Percentiles rank a stretch among this genome's conserved stretches.
These are phyloP conservation scores for Ganoderma sinense DNA, from an alignment of 1,284 basidiomycete species.

Conservation along the genomic window DNA sequence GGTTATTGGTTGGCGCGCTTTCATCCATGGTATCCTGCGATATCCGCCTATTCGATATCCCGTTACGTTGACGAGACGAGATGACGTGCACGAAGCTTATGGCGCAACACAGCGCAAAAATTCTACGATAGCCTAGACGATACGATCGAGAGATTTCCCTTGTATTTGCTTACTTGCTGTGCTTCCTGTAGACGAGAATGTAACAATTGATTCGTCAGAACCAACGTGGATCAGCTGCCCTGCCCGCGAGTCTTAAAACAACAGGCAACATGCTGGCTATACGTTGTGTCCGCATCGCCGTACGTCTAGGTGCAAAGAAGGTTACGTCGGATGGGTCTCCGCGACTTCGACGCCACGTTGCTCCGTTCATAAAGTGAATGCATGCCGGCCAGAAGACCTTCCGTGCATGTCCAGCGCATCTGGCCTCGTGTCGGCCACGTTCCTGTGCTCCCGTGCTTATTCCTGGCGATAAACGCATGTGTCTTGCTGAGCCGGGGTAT, in stretches of 20 bases:
- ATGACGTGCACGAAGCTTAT: not conserved
- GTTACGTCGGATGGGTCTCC: not conserved
- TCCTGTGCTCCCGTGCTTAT: not conserved
- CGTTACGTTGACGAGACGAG: conserved; percentile 9
- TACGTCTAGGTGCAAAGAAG: not conserved
- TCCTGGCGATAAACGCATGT: conserved; percentile 25
- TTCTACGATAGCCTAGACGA: conserved; percentile 3
- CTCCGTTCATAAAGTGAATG: not conserved
- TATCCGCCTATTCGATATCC: not conserved
- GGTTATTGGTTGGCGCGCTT: not conserved
- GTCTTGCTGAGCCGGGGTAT: conserved; percentile 12
- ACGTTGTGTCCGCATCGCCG: not conserved
- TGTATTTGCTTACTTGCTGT: conserved; percentile 3
- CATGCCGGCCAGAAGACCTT: not conserved
- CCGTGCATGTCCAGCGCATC: not conserved
- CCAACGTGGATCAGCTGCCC: conserved; percentile 8
- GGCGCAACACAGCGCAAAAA: not conserved
- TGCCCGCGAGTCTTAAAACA: too few relatives aligned
- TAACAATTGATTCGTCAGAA: not conserved
- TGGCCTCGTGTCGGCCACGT: not conserved
- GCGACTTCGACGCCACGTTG: not conserved
- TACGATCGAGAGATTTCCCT: not conserved
- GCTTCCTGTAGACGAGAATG: conserved; percentile 3
- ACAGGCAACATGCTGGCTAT: not conserved
- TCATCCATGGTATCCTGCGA: not conserved